Base-by-base conservation (phyloP, 371 early-diverging fungal genomes). In the Cokeromyces recurvatus region DNA sequence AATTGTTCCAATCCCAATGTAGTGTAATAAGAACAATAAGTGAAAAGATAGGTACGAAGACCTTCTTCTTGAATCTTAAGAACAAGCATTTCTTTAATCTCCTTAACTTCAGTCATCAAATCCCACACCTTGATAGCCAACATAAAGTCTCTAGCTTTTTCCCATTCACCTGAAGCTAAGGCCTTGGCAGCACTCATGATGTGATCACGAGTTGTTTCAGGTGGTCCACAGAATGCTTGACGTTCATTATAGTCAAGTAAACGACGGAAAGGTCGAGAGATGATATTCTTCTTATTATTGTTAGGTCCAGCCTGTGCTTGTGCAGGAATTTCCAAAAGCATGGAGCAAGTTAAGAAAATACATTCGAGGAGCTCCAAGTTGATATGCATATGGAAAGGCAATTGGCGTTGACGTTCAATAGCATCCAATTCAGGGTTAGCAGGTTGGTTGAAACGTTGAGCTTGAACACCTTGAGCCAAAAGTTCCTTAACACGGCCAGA, bases 341-440 rank as follows among this genome's bases (percentile, higher is more conserved):
- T 94, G 19, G 93, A 89, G 62, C 89, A 87, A 8, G 92, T 90
- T 65, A 97, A 74, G 72, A 93, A 96, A 24, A 92, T 91, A 65
- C 92, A 95, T 78, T 98, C 99, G 35, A 98, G 70, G 21, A 98
- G 82, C 68, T 98, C 99, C 55, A 96, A 71, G 79, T 97, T 95
- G 74, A 98, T 94, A 79, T 95, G 95, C 92, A 96, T 92, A 77
- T 96, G 96, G 91, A 96, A 95, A 19, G 97, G 98, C 57, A 98
- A 78, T 78, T 91, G 94, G 42, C 95, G 83, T 73, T 86, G 89
- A 64, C 91, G 90, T 64, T 95, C 95, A 23, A 89, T 72, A 59
- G 86, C 85, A 63, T 96, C 97, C 4, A 36, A 20, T 58, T 94
- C 95, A 4, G 91, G 81, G 11, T 88, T 83, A 50, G 82, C 75